phyloP scores from a whole-genome alignment of 352 stramenopile species.

The Phytophthora multivora region DNA sequence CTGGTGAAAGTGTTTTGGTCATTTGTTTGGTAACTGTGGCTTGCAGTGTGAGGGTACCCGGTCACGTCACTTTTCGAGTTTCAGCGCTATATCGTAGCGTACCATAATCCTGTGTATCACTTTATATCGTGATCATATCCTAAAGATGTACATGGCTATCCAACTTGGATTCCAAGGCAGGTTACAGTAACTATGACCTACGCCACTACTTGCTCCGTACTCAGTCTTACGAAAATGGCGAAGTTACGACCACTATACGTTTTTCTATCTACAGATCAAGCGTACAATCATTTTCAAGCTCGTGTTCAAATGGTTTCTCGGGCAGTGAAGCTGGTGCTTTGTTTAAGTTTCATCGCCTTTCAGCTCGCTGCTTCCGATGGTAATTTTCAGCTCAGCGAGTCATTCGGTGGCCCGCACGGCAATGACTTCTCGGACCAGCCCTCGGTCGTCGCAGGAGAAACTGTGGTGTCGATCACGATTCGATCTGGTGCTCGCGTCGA shows the following conservation, averaged over 20 bases:
- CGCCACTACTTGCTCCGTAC: background rate
- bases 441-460: slow-evolving; percentile 1
- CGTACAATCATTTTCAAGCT: background rate
- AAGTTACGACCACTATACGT: background rate
- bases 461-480: slow-evolving; percentile 2
- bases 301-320: background rate
- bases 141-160: background rate
- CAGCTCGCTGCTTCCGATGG: background rate
- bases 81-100: background rate
- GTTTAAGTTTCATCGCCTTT: background rate
- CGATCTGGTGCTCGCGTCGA: background rate
- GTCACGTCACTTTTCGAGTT: background rate
- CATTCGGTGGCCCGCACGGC: slow-evolving; percentile 3
- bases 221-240: background rate
- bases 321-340: background rate
- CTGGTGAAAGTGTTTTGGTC: background rate
- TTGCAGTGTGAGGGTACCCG: background rate
- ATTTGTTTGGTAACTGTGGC: background rate
- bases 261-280: background rate
- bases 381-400: slow-evolving; percentile 2
- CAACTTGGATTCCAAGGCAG: too few species aligned
- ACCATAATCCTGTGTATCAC: background rate
- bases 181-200: too few species aligned
- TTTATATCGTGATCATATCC: background rate
- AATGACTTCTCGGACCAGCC: slow-evolving; percentile 5